These are phyloP conservation scores for Dioscorea alata DNA, from an alignment of 106 monocot species.

Conservation along the genomic window DNA sequence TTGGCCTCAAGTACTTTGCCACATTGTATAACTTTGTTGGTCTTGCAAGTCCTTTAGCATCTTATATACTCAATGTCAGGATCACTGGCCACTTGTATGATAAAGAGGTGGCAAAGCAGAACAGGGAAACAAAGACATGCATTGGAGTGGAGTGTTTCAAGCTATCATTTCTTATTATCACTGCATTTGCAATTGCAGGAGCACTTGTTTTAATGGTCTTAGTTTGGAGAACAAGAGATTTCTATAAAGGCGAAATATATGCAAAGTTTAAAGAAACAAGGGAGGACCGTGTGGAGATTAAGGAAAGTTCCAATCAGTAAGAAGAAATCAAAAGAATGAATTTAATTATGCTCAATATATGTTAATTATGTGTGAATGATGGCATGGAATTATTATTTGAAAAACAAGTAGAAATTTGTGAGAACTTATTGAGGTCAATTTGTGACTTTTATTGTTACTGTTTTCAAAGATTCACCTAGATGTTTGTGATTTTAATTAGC, in stretches of 20 bases:
- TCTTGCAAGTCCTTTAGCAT: constrained; percentile 26
- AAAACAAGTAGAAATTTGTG: too few relatives aligned
- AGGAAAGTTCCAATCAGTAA: too few relatives aligned
- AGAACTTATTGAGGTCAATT: too few relatives aligned
- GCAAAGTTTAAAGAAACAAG: constrained; percentile 17
- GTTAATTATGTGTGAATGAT: too few relatives aligned
- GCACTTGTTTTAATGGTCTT: constrained; percentile 17
- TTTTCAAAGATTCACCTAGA: too few relatives aligned
- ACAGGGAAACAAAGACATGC: constrained; percentile 7
- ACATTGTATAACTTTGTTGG: constrained; percentile 37
- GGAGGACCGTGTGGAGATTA: neutral
- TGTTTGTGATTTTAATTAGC: too few relatives aligned
- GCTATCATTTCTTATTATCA: constrained; percentile 38
- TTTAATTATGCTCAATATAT: too few relatives aligned
- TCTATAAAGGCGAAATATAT: constrained; percentile 40
- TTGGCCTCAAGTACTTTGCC: constrained; percentile 47
- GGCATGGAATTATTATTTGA: too few relatives aligned
- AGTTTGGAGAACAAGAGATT: constrained; percentile 33
- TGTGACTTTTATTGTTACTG: too few relatives aligned
- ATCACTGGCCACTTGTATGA: constrained; percentile 41
- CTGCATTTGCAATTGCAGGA: constrained; percentile 19
- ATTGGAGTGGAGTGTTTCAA: constrained; percentile 43
- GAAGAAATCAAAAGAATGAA: too few relatives aligned
- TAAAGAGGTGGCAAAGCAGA: constrained; percentile 29
- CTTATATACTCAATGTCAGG: constrained; percentile 36